Evolutionary conservation across 164 flowering plant genomes (phyloP), one percentile per base, ranked within the genome.

Genomic region (Dillenia turbinata): DNA sequence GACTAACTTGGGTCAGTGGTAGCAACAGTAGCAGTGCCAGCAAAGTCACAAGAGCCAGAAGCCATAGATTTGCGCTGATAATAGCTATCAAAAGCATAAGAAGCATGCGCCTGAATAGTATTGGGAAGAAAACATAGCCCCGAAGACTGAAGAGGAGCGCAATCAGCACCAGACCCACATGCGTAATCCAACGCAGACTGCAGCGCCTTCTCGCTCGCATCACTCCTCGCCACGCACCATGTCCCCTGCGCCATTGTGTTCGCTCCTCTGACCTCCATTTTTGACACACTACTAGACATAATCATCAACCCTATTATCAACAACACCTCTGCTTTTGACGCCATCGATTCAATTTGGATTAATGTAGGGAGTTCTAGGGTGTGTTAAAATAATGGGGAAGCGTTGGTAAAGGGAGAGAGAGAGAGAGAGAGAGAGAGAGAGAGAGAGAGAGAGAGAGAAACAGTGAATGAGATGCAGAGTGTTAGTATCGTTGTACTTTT

Each of bases 61-160:
- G 83, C 85, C 78, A 70, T 77, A 49, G 64, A 61, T 62, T 57
- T 78, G 46, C 81, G 72, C 68, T 88, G 95, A 61, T 62, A 90
- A 64, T 63, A 88, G 70, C 95, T 90, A 65, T 90, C 85, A 78
- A 82, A 86, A 19, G 95, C 97, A 59, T 88, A 90, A 8, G 97
- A 90, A 52, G 97, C 91, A 56, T 90, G 97, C 7, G 87, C 85
- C n/a, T 75, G 82, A 4, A 88, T 13, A 5, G 95, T 86, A 69
- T 88, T 88, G 1, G 97, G 97, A 1, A 85, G 84, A 60, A 57
- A 90, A 61, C 97, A 90, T 9, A 85, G 85, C 0, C 95, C 92
- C 10, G 63, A 44, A 0, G 84, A 10, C 66, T 63, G 81, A 3
- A 90, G 54, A 2, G 95, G 92, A 0, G 70, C 47, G 59, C 97